Evolutionary conservation across 768 basidiomycete species (phyloP).

Genomic region (Termitomyces sp.): DNA sequence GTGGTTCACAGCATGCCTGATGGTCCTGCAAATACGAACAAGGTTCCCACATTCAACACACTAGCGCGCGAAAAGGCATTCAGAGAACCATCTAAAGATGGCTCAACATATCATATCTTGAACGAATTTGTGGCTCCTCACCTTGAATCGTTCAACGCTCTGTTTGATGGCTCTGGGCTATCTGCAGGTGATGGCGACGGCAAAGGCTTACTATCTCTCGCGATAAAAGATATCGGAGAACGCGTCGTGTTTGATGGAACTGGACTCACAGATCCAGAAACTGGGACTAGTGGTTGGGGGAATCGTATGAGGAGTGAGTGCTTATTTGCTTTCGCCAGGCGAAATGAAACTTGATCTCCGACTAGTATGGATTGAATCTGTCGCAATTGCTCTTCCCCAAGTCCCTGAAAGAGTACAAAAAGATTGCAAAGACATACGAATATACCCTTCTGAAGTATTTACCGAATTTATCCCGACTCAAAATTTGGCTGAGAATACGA

Average conservation of each 20-base stretch:
- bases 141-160: conserved; percentile 92
- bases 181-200: conserved; percentile 72
- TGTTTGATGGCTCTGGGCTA: conserved; percentile 90
- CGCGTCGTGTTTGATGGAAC: conserved; percentile 91
- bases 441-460: conserved; percentile 85
- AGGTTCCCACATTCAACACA: conserved; percentile 69
- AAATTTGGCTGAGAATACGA: conserved; percentile 6
- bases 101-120: conserved; percentile 70
- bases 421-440: conserved; percentile 63
- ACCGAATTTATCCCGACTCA: not conserved
- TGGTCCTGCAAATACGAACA: conserved; percentile 30
- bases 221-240: conserved; percentile 78
- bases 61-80: conserved; percentile 75
- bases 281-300: conserved; percentile 59
- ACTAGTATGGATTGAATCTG: conserved; percentile 89
- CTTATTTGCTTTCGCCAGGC: not conserved
- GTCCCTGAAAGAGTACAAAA: conserved; percentile 77
- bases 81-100: conserved; percentile 63
- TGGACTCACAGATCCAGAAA: conserved; percentile 45
- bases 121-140: conserved; percentile 94
- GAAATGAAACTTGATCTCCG: not conserved
- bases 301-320: conserved; percentile 81
- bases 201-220: conserved; percentile 72
- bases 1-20: conserved; percentile 47
- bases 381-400: conserved; percentile 79